These are phyloP conservation scores for Pichia insulana DNA, from an alignment of 805 yeast species.

Conservation along the genomic window DNA sequence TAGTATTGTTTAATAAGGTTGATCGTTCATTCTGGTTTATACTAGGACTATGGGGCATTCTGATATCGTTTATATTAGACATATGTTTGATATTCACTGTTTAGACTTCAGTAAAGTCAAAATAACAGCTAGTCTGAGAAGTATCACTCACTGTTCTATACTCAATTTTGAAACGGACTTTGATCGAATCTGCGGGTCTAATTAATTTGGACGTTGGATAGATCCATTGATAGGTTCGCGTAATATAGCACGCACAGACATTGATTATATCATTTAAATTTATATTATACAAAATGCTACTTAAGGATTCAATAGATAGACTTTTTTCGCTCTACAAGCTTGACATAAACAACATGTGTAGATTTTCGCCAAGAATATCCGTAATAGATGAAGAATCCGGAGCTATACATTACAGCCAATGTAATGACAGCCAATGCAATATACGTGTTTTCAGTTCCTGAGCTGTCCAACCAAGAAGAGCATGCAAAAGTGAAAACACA, in stretches of 20 bases:
- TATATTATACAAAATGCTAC: neutral
- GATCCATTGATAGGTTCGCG: too few relatives aligned
- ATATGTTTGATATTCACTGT: too few relatives aligned
- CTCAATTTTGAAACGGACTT: too few relatives aligned
- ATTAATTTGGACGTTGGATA: too few relatives aligned
- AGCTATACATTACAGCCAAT: constrained; percentile 42
- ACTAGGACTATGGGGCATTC: neutral
- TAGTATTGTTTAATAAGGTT: constrained; percentile 2
- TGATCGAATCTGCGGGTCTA: too few relatives aligned
- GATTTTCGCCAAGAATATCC: constrained; percentile 51
- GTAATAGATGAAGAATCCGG: constrained; percentile 47
- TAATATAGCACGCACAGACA: too few relatives aligned
- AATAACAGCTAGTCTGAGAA: too few relatives aligned
- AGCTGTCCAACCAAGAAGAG: constrained; percentile 48
- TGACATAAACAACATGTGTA: constrained; percentile 44
- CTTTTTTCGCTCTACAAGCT: constrained; percentile 31
- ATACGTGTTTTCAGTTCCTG: constrained; percentile 52
- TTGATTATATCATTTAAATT: too few relatives aligned
- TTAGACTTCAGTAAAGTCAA: too few relatives aligned
- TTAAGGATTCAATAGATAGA: neutral
- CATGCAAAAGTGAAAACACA: constrained; percentile 62
- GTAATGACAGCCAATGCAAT: constrained; percentile 54
- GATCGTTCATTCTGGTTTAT: constrained; percentile 6
- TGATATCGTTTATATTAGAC: neutral
- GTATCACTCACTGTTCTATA: too few relatives aligned